Percentiles rank a stretch among this genome's conserved stretches.
These are phyloP conservation scores for Coelastrella sp. DNA, from an alignment of 139 green algal genomes.

Conservation along the genomic window DNA sequence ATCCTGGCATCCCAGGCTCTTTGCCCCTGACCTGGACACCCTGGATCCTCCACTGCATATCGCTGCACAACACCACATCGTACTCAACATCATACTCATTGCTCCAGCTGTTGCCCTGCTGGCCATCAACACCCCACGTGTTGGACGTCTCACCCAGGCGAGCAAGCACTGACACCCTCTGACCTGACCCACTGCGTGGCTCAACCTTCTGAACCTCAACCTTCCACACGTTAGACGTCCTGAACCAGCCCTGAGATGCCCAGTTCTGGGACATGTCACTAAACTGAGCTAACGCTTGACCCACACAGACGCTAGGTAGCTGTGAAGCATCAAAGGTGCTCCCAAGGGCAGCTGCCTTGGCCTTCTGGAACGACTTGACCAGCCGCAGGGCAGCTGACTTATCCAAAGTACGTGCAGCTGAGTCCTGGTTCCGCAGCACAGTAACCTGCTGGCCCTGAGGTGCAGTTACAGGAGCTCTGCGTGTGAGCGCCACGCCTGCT, in stretches of 20 bases:
- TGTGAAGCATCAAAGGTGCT: slow-evolving; percentile 27
- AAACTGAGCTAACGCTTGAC: slow-evolving; percentile 6
- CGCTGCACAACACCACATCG: slow-evolving; percentile 35
- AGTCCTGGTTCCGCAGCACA: background rate
- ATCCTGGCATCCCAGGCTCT: slow-evolving; percentile 10
- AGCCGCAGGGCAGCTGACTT: background rate
- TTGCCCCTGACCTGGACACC: slow-evolving; percentile 30
- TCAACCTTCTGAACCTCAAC: slow-evolving; percentile 6
- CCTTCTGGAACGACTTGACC: slow-evolving; percentile 24
- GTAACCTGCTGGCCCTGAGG: background rate
- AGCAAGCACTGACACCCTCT: background rate
- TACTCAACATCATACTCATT: slow-evolving; percentile 51
- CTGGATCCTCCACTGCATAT: slow-evolving; percentile 39
- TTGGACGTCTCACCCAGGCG: slow-evolving; percentile 13
- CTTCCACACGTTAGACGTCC: slow-evolving; percentile 41
- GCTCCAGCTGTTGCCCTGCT: slow-evolving; percentile 37
- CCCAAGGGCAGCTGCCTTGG: slow-evolving; percentile 35
- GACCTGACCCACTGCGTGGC: slow-evolving; percentile 29
- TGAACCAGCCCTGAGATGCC: slow-evolving; percentile 45
- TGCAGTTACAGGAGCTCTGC: background rate
- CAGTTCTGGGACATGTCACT: background rate
- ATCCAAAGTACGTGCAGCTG: background rate
- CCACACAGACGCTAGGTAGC: slow-evolving; percentile 28
- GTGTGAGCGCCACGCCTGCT: background rate
- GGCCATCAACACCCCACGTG: slow-evolving; percentile 44